Conservation (phyloP, 441 rosid genomes). For the Populus trichocarpa region DNA sequence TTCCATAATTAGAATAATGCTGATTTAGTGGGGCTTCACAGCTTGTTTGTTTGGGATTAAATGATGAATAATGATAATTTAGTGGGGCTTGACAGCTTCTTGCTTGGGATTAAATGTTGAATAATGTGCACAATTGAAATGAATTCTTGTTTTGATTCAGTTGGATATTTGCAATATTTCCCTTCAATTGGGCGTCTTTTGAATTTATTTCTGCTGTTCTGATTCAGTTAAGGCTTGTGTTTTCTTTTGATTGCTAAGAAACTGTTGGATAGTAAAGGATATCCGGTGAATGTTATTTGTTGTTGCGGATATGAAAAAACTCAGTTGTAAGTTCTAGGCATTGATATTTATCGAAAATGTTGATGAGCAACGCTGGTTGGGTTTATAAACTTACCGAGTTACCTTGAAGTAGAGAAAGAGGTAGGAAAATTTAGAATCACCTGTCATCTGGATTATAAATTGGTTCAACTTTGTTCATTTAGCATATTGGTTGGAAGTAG, state of each 20-base stretch:
- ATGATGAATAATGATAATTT: neutral
- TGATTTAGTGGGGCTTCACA: neutral
- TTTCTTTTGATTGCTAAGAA: neutral
- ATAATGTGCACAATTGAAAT: slow-evolving; percentile 19
- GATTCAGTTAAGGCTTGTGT: neutral
- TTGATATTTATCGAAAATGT: too few relatives aligned
- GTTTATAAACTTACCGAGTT: too few relatives aligned
- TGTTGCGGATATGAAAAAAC: neutral
- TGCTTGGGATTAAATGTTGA: slow-evolving; percentile 2
- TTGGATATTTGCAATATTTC: slow-evolving; percentile 9
- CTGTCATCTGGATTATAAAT: too few relatives aligned
- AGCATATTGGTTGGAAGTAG: too few relatives aligned
- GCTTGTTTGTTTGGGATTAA: neutral
- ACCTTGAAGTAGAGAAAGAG: too few relatives aligned
- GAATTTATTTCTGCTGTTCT: neutral
- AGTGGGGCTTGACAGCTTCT: neutral
- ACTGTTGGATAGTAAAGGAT: neutral
- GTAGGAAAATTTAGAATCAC: too few relatives aligned
- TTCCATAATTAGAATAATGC: slow-evolving; percentile 41
- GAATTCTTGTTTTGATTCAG: neutral
- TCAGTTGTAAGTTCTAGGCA: neutral
- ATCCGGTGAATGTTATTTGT: neutral
- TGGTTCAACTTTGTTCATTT: too few relatives aligned
- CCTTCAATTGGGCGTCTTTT: neutral
- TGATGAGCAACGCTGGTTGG: too few relatives aligned